These are phyloP conservation scores for Scalesia atractyloides DNA, from an alignment of 129 eudicot species.

Conservation along the genomic window DNA sequence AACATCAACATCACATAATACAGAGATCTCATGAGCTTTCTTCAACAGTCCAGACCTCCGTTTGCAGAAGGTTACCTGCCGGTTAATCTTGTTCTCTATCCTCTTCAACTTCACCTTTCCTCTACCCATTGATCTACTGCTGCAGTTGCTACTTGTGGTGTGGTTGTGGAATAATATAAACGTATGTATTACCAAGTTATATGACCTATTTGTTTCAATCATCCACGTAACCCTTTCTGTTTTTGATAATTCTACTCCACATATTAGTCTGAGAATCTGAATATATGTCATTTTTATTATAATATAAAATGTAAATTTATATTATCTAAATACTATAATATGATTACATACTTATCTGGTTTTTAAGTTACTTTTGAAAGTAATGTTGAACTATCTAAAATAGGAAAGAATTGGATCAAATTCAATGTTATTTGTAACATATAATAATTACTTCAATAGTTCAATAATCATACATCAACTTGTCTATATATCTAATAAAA, in stretches of 20 bases:
- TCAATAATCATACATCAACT: no score
- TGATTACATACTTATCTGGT: neutral
- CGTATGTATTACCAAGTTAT: neutral
- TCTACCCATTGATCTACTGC: slow-evolving; percentile 28
- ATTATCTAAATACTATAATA: no score
- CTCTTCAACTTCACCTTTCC: slow-evolving; percentile 40
- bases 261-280: neutral
- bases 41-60: slow-evolving; percentile 38
- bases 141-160: neutral
- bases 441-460: no score
- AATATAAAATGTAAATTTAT: no score
- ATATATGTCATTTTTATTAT: no score
- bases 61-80: slow-evolving; percentile 42
- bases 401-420: no score
- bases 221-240: neutral
- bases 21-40: slow-evolving; percentile 44
- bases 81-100: slow-evolving; percentile 40
- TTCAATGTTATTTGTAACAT: no score
- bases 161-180: neutral
- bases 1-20: slow-evolving; percentile 39
- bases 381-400: no score
- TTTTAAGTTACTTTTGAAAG: no score
- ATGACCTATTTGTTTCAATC: neutral
- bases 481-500: no score
- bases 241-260: neutral